Evolutionary conservation across 2,329 filamentous ascomycete species (phyloP).

Genomic region (Colletotrichum limetticola): DNA sequence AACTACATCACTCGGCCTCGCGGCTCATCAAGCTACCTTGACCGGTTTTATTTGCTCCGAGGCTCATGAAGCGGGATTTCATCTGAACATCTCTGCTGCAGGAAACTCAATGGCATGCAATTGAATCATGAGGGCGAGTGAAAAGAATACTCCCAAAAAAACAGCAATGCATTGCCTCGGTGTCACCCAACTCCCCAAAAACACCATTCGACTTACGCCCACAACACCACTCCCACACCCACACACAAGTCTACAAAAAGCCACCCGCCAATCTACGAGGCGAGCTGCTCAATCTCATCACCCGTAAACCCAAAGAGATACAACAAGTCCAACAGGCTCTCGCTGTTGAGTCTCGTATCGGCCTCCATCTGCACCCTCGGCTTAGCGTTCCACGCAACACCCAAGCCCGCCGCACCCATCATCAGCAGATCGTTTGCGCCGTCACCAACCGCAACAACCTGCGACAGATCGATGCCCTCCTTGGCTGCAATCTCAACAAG

Average conservation of each 20-base stretch:
- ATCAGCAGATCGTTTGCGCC: slow-evolving; percentile 86
- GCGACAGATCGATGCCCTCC: slow-evolving; percentile 72
- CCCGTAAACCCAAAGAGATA: slow-evolving; percentile 78
- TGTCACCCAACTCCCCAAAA: background rate
- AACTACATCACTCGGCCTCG: background rate
- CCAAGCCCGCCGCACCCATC: slow-evolving; percentile 79
- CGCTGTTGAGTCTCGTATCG: slow-evolving; percentile 76
- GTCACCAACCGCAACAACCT: slow-evolving; percentile 81
- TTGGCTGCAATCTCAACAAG: slow-evolving; percentile 76
- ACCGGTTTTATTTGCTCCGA: background rate
- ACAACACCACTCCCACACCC: background rate
- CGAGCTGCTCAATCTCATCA: slow-evolving; percentile 68
- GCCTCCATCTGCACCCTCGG: slow-evolving; percentile 83
- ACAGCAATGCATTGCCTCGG: background rate
- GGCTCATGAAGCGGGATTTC: background rate
- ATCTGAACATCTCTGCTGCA: background rate
- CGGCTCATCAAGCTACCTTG: background rate
- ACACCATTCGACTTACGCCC: slow-evolving; percentile 20
- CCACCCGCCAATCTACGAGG: slow-evolving; percentile 40
- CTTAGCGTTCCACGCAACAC: slow-evolving; percentile 88
- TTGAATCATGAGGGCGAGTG: background rate
- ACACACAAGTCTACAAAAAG: background rate
- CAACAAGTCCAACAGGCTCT: slow-evolving; percentile 76
- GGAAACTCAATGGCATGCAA: background rate
- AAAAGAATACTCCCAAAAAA: background rate